Evolutionary conservation across 208 protist species (phyloP).

Genomic region (Trypanosoma platydactyli): DNA sequence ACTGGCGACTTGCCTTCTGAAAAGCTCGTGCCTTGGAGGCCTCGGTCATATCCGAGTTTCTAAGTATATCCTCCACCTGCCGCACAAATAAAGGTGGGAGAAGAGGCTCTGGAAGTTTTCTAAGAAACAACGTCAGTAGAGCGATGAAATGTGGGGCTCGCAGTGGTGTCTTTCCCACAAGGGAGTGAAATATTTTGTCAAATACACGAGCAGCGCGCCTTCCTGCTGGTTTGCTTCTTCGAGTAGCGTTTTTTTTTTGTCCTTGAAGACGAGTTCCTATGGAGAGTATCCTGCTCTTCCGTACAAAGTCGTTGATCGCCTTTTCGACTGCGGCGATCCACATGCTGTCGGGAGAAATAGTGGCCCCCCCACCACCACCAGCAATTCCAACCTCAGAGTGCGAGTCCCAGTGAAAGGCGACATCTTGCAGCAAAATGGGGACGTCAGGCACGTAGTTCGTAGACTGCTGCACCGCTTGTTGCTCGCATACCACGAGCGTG

Average conservation of each 20-base stretch:
- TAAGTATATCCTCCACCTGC: conserved; percentile 37
- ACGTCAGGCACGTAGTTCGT: conserved; percentile 39
- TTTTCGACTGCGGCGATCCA: conserved; percentile 24
- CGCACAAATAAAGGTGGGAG: conserved; percentile 45
- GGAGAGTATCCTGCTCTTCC: conserved; percentile 15
- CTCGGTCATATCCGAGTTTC: conserved; percentile 7
- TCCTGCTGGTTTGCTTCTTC: neutral
- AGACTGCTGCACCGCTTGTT: conserved; percentile 28
- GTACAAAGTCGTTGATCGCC: conserved; percentile 27
- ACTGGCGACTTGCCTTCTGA: conserved; percentile 14
- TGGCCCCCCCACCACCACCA: neutral
- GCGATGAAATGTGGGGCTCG: conserved; percentile 21
- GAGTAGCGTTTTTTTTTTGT: neutral
- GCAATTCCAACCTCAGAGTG: neutral
- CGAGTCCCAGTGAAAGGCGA: conserved; percentile 39
- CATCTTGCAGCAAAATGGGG: conserved; percentile 56
- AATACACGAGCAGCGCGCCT: conserved; percentile 17
- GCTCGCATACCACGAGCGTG: conserved; percentile 46
- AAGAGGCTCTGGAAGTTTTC: conserved; percentile 44
- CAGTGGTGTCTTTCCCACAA: conserved; percentile 4
- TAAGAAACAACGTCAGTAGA: conserved; percentile 36
- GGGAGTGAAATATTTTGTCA: conserved; percentile 17
- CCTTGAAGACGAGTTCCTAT: neutral
- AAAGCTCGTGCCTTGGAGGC: conserved; percentile 10
- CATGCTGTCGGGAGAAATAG: conserved; percentile 17